Percentiles rank a stretch among this genome's conserved stretches.
These are phyloP conservation scores for Lupinus albus DNA, from an alignment of 306 rosid species.

Conservation along the genomic window DNA sequence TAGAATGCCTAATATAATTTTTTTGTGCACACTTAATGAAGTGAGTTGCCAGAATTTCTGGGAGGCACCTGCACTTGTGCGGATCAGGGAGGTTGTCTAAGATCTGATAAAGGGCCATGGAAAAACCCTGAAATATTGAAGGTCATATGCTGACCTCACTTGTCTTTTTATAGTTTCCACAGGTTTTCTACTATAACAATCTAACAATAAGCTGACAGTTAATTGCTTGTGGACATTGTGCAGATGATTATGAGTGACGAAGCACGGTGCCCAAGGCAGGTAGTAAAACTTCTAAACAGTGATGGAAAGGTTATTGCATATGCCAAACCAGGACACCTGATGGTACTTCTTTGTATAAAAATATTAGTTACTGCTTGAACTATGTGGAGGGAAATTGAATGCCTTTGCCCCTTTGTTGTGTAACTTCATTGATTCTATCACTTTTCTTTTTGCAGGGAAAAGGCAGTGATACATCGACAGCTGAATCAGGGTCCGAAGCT, in stretches of 20 bases:
- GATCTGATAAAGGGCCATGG: constrained; percentile 98
- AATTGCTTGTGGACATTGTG: constrained; percentile 39
- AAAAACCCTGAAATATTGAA: constrained; percentile 85
- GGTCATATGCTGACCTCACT: constrained; percentile 49
- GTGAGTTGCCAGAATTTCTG: constrained; percentile 95
- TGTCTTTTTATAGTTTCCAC: constrained; percentile 29
- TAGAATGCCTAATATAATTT: constrained; percentile 19
- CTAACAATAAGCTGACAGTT: constrained; percentile 35
- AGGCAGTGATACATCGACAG: constrained; percentile 95
- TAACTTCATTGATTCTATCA: constrained; percentile 7
- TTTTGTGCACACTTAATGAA: constrained; percentile 47
- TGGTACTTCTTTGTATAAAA: constrained; percentile 51
- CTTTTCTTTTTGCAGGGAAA: constrained; percentile 60
- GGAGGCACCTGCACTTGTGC: constrained; percentile 94
- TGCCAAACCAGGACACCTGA: constrained; percentile 80
- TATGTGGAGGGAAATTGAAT: constrained; percentile 7
- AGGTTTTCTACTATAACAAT: constrained; percentile 14
- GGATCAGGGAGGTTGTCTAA: constrained; percentile 90
- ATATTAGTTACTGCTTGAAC: constrained; percentile 27
- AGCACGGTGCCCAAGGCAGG: constrained; percentile 77
- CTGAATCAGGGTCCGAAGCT: constrained; percentile 98
- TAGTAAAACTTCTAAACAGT: constrained; percentile 81
- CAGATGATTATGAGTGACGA: constrained; percentile 89
- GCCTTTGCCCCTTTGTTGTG: constrained; percentile 3
- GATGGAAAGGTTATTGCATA: constrained; percentile 90